Conservation (phyloP, 2,329 filamentous ascomycete genomes). For the Apiospora aurea region DNA sequence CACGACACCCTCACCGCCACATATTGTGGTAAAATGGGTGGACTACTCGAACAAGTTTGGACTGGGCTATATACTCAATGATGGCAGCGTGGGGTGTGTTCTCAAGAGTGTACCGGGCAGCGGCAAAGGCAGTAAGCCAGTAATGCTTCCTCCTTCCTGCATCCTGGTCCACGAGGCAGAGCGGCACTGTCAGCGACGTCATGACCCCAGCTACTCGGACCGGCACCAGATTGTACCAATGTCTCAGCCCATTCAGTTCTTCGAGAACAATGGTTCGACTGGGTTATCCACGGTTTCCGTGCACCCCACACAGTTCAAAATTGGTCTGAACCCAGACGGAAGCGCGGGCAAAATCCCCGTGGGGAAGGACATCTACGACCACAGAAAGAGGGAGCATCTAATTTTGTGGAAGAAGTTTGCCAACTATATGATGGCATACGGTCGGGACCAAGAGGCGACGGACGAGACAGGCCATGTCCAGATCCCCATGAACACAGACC, state of each 20-base stretch:
- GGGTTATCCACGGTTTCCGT: slow-evolving; percentile 71
- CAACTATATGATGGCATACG: slow-evolving; percentile 78
- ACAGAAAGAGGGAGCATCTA: slow-evolving; percentile 70
- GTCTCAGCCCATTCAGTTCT: slow-evolving; percentile 72
- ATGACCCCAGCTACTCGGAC: slow-evolving; percentile 62
- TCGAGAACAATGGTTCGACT: slow-evolving; percentile 71
- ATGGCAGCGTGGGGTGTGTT: slow-evolving; percentile 80
- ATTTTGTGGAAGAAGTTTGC: slow-evolving; percentile 77
- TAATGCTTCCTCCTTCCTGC: slow-evolving; percentile 71
- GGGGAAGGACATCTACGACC: slow-evolving; percentile 70
- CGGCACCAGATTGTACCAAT: slow-evolving; percentile 70
- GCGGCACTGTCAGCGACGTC: slow-evolving; percentile 69
- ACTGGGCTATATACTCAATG: slow-evolving; percentile 82
- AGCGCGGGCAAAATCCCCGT: slow-evolving; percentile 66
- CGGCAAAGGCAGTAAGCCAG: slow-evolving; percentile 55
- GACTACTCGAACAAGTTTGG: slow-evolving; percentile 90
- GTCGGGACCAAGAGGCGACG: slow-evolving; percentile 69
- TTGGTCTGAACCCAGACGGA: slow-evolving; percentile 63
- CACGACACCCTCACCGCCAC: slow-evolving; percentile 61
- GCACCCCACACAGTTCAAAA: slow-evolving; percentile 66
- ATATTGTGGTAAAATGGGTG: slow-evolving; percentile 81
- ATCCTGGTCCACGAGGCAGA: slow-evolving; percentile 76
- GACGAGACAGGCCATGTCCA: slow-evolving; percentile 53
- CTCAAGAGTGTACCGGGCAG: slow-evolving; percentile 61
- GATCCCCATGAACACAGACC: slow-evolving; percentile 48